Evolutionary conservation across 768 basidiomycete species (phyloP).

Genomic region (Tubosaeta sp.): DNA sequence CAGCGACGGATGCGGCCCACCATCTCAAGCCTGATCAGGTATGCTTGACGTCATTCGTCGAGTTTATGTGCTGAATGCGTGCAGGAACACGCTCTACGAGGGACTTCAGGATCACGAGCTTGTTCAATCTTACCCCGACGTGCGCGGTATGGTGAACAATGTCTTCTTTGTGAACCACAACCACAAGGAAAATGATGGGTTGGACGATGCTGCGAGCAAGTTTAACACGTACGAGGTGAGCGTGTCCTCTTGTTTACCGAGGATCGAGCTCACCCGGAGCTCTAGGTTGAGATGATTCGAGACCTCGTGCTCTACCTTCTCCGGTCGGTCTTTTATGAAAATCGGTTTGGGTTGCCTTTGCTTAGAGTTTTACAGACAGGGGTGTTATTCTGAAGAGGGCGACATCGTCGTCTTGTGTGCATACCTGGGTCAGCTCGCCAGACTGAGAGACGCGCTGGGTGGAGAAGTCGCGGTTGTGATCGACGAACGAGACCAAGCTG

Average conservation of each 20-base stretch:
- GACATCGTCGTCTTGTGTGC: constrained; percentile 54
- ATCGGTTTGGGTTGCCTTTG: background rate
- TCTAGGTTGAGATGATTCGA: constrained; percentile 42
- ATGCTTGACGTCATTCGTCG: background rate
- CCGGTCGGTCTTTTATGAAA: constrained; percentile 18
- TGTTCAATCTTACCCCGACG: constrained; percentile 47
- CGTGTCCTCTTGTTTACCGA: constrained; percentile 16
- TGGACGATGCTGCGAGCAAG: constrained; percentile 62
- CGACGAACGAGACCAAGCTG: constrained; percentile 63
- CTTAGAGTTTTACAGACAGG: constrained; percentile 35
- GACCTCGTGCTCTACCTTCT: constrained; percentile 53
- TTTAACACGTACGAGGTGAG: constrained; percentile 72
- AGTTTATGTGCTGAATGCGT: background rate
- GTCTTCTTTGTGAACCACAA: constrained; percentile 65
- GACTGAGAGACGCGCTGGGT: constrained; percentile 39
- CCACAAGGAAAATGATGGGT: constrained; percentile 55
- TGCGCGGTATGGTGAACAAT: constrained; percentile 60
- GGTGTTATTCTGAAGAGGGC: constrained; percentile 41
- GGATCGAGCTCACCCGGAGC: background rate
- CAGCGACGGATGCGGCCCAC: constrained; percentile 73
- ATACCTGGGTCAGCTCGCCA: constrained; percentile 48
- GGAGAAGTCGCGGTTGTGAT: constrained; percentile 57
- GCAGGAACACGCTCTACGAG: constrained; percentile 58
- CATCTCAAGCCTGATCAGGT: constrained; percentile 51
- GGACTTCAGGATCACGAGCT: constrained; percentile 52